Evolutionary conservation across 1,284 basidiomycete genomes (phyloP).

Genomic region (Tilletia setariae): DNA sequence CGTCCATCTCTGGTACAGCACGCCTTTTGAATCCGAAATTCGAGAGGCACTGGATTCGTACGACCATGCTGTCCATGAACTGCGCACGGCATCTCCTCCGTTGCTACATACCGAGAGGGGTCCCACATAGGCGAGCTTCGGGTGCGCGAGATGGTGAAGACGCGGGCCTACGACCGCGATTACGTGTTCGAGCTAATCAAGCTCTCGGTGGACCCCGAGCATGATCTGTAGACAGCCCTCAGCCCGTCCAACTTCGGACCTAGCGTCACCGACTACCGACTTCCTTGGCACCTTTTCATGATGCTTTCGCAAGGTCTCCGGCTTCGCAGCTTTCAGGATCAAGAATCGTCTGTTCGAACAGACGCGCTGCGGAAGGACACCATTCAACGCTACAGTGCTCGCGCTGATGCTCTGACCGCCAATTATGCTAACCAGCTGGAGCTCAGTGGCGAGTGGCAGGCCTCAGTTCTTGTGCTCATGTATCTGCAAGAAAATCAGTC

Average conservation of each 20-base stretch:
- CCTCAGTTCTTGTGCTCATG: conserved; percentile 82
- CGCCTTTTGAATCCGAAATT: no score
- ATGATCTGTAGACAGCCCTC: conserved; percentile 59
- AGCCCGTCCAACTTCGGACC: conserved; percentile 71
- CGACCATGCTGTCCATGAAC: conserved; percentile 54
- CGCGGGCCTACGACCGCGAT: no score
- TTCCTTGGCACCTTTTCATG: conserved; percentile 91
- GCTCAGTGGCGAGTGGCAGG: conserved; percentile 72
- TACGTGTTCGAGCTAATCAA: conserved; percentile 80
- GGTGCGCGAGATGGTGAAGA: conserved; percentile 36
- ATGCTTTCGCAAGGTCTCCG: conserved; percentile 78
- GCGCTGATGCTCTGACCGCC: conserved; percentile 76
- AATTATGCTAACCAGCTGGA: conserved; percentile 86
- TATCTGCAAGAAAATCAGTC: conserved; percentile 71
- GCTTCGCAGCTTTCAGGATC: conserved; percentile 79
- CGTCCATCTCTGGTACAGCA: conserved; percentile 86
- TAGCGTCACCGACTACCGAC: conserved; percentile 72
- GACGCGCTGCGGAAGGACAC: no score
- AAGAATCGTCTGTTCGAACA: no score
- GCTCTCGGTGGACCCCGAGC: conserved; percentile 64
- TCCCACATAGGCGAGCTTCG: conserved; percentile 36
- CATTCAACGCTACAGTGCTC: conserved; percentile 58
- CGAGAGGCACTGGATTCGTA: conserved; percentile 70
- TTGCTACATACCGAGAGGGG: conserved; percentile 49
- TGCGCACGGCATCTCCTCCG: conserved; percentile 44